Conservation (phyloP, 1,284 basidiomycete genomes). For the Xerocomus minutiporus region DNA sequence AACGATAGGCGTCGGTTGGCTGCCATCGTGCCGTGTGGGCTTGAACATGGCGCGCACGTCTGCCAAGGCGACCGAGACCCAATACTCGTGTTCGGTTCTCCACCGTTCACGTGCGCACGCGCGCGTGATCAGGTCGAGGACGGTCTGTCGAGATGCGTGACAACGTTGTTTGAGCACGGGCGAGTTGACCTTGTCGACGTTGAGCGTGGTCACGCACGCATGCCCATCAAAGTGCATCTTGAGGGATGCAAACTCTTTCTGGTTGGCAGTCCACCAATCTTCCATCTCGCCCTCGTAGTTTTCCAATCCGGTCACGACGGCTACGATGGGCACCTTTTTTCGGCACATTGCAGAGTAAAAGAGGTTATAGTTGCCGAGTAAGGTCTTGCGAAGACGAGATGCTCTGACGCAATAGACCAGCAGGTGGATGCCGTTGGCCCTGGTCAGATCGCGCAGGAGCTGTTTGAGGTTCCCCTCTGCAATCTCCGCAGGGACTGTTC, state of each 20-base stretch:
- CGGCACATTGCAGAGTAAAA: slow-evolving; percentile 34
- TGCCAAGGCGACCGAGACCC: slow-evolving; percentile 19
- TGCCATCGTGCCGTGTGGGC: slow-evolving; percentile 5
- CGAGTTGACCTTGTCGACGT: slow-evolving; percentile 28
- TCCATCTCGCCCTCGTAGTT: slow-evolving; percentile 29
- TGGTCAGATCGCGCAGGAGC: slow-evolving; percentile 23
- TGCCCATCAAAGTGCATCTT: slow-evolving; percentile 31
- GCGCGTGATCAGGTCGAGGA: slow-evolving; percentile 18
- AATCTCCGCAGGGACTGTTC: slow-evolving; percentile 27
- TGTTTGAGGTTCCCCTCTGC: slow-evolving; percentile 27
- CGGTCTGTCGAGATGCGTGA: slow-evolving; percentile 18
- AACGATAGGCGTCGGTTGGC: slow-evolving; percentile 14
- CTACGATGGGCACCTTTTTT: slow-evolving; percentile 30
- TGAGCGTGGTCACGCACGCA: slow-evolving; percentile 29
- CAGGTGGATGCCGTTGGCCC: slow-evolving; percentile 27
- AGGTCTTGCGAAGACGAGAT: slow-evolving; percentile 19
- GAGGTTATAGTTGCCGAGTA: slow-evolving; percentile 30
- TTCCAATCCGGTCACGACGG: slow-evolving; percentile 28
- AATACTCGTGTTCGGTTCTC: slow-evolving; percentile 18
- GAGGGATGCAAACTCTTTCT: slow-evolving; percentile 20
- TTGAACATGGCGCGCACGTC: slow-evolving; percentile 26
- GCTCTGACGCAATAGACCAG: slow-evolving; percentile 30
- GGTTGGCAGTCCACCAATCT: slow-evolving; percentile 30
- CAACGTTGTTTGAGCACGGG: slow-evolving; percentile 28
- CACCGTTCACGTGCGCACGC: slow-evolving; percentile 24